Conservation (phyloP, 306 rosid species). For the Arachis stenosperma region DNA sequence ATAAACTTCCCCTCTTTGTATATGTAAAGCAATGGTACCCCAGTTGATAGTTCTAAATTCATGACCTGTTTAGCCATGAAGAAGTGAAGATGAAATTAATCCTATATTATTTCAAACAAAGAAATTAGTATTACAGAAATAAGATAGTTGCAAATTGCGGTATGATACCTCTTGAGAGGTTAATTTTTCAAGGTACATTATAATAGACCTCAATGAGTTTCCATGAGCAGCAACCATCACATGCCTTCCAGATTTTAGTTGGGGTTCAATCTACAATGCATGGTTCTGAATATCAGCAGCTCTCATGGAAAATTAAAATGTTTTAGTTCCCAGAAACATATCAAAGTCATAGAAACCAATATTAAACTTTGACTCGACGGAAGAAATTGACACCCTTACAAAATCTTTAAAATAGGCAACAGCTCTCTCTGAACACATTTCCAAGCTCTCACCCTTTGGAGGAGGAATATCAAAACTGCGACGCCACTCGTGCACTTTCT, state of each 20-base stretch:
- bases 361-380: conserved; percentile 3
- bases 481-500: conserved; percentile 91
- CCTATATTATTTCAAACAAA: conserved; percentile 16
- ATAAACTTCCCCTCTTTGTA: conserved; percentile 77
- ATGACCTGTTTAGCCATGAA: conserved; percentile 59
- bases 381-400: conserved; percentile 48
- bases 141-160: conserved; percentile 20
- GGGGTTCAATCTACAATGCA: conserved; percentile 74
- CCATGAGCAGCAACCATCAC: conserved; percentile 98
- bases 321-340: conserved; percentile 12
- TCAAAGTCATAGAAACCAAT: conserved; percentile 30
- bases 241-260: conserved; percentile 79
- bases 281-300: conserved; percentile 32
- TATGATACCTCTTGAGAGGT: conserved; percentile 85
- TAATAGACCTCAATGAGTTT: conserved; percentile 90
- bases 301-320: conserved; percentile 16
- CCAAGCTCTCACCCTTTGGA: conserved; percentile 96
- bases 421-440: conserved; percentile 93
- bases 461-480: conserved; percentile 89
- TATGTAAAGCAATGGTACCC: conserved; percentile 94
- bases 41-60: conserved; percentile 82
- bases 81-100: conserved; percentile 24
- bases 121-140: neutral
- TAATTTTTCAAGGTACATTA: conserved; percentile 87
- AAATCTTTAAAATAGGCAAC: conserved; percentile 86